These are phyloP conservation scores for Microbotryum violaceum DNA, from an alignment of 1,284 basidiomycete species.

Conservation along the genomic window DNA sequence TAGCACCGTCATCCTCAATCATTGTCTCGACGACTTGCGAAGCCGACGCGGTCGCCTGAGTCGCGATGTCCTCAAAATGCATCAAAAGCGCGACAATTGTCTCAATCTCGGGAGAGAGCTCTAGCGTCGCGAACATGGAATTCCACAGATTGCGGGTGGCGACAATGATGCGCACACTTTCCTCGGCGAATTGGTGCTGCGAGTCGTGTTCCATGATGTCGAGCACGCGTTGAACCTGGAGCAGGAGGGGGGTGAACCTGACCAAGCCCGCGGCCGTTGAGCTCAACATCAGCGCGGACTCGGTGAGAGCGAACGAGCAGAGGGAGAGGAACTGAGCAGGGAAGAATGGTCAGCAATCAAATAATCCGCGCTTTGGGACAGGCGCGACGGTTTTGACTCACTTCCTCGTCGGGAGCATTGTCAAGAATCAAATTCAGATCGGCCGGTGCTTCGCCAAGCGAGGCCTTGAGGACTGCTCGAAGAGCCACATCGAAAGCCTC, in stretches of 20 bases:
- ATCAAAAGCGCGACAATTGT: neutral
- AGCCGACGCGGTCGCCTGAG: neutral
- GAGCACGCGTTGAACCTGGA: neutral
- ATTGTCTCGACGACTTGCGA: too few species aligned
- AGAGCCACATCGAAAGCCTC: too few species aligned
- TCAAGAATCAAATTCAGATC: neutral
- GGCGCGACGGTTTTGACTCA: neutral
- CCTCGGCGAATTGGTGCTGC: neutral
- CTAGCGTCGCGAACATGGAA: neutral
- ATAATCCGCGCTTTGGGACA: neutral
- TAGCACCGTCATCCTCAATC: too few species aligned
- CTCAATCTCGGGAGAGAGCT: neutral
- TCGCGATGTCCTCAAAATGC: neutral
- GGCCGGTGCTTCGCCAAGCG: too few species aligned
- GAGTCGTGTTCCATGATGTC: neutral
- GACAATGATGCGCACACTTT: neutral
- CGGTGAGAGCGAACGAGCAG: neutral
- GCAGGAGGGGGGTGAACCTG: neutral
- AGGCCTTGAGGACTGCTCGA: too few species aligned
- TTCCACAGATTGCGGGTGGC: neutral
- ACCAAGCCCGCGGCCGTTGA: neutral
- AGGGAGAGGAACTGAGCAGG: neutral
- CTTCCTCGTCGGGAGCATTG: neutral
- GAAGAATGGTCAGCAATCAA: neutral
- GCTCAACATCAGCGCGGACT: neutral